Evolutionary conservation across 1,284 basidiomycete genomes (phyloP).

Genomic region (Leccinum pachyderme): DNA sequence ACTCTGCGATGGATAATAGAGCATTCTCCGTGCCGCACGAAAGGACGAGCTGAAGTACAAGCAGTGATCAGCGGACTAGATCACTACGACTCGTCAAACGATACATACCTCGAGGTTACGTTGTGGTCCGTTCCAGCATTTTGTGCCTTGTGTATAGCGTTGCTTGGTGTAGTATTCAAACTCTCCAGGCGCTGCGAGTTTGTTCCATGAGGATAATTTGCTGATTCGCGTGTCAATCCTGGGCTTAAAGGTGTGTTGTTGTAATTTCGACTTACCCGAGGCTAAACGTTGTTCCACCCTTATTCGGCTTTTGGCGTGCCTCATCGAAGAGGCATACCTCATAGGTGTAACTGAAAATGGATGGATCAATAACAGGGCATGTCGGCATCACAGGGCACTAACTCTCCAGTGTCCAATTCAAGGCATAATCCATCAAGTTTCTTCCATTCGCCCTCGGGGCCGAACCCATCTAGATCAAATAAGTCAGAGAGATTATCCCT

Average conservation of each 20-base stretch:
- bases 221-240: conserved; percentile 38
- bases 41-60: conserved; percentile 61
- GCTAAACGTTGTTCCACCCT: conserved; percentile 75
- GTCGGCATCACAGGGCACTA: conserved; percentile 34
- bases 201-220: conserved; percentile 77
- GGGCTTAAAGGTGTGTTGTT: not conserved
- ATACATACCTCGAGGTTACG: conserved; percentile 69
- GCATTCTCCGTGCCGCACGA: conserved; percentile 86
- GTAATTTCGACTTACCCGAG: conserved; percentile 66
- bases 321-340: conserved; percentile 93
- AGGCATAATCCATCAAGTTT: conserved; percentile 86
- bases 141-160: conserved; percentile 77
- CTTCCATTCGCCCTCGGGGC: conserved; percentile 91
- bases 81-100: not conserved
- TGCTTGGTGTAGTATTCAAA: conserved; percentile 81
- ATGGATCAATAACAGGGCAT: conserved; percentile 7
- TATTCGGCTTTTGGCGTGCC: conserved; percentile 86
- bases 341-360: conserved; percentile 78
- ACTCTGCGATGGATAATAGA: conserved; percentile 80
- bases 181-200: conserved; percentile 54
- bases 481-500: conserved; percentile 59
- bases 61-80: conserved; percentile 1
- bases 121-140: conserved; percentile 97
- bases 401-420: conserved; percentile 86
- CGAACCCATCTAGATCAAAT: conserved; percentile 69